Conservation (phyloP, 495 filamentous ascomycete genomes). For the Xylaria scruposa region DNA sequence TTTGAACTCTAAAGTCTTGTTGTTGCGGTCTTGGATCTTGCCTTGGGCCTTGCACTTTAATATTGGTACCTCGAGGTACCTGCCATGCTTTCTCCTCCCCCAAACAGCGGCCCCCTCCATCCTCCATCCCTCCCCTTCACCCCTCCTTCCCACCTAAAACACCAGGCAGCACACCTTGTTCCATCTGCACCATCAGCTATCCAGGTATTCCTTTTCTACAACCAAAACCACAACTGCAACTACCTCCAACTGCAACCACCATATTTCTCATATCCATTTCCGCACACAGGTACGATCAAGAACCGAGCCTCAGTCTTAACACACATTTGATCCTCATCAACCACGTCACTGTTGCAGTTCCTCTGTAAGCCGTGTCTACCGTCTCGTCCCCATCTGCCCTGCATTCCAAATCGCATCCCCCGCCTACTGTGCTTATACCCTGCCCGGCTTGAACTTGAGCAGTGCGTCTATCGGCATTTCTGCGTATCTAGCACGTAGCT, state of each 20-base stretch:
- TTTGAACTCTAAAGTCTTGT: slow-evolving; percentile 1
- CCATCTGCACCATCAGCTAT: slow-evolving; percentile 8
- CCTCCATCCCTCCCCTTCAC: neutral
- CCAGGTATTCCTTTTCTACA: slow-evolving; percentile 8
- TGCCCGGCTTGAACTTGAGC: neutral
- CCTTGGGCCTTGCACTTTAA: neutral
- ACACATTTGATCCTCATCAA: neutral
- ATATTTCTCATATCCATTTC: neutral
- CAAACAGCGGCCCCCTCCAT: neutral
- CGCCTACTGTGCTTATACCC: neutral
- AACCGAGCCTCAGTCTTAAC: neutral
- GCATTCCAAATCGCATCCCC: neutral
- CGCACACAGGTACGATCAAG: neutral
- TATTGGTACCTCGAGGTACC: slow-evolving; percentile 10
- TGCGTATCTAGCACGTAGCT: neutral
- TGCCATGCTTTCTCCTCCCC: neutral
- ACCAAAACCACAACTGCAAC: neutral
- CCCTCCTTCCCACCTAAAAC: slow-evolving; percentile 25
- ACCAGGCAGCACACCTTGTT: slow-evolving; percentile 26
- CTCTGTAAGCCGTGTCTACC: neutral
- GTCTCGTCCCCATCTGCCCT: neutral
- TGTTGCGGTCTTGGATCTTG: neutral
- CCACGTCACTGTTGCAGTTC: neutral
- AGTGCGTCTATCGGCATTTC: neutral
- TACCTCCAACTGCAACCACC: neutral